These are phyloP conservation scores for Dryas octopetala DNA, from an alignment of 306 rosid species.

Conservation along the genomic window DNA sequence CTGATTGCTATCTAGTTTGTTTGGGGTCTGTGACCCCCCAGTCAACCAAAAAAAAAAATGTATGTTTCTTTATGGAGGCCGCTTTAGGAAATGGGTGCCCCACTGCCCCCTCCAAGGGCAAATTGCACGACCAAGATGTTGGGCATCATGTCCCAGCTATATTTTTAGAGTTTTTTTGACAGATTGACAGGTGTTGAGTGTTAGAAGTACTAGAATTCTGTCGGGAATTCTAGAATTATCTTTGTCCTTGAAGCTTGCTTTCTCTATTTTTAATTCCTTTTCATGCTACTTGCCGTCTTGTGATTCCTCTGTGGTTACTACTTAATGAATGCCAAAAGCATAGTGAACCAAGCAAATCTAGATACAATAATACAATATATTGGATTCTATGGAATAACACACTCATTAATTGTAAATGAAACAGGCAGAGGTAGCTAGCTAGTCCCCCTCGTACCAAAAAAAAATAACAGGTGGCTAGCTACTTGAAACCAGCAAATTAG, in stretches of 20 bases:
- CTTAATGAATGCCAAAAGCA: background rate
- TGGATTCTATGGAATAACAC: background rate
- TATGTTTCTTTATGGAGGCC: conserved; percentile 20
- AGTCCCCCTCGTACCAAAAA: too few relatives aligned
- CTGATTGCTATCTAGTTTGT: too few relatives aligned
- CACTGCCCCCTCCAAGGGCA: background rate
- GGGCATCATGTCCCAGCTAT: too few relatives aligned
- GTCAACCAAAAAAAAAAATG: too few relatives aligned
- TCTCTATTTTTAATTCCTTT: background rate
- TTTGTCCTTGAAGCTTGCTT: background rate
- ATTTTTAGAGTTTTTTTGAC: too few relatives aligned
- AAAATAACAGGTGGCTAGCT: too few relatives aligned
- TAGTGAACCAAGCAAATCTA: background rate
- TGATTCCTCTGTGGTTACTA: background rate
- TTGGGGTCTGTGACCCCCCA: too few relatives aligned
- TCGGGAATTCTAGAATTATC: too few relatives aligned
- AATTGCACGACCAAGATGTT: background rate
- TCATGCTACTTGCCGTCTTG: background rate
- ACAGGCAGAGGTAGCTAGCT: too few relatives aligned
- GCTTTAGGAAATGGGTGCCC: conserved; percentile 27
- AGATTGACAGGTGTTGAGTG: too few relatives aligned
- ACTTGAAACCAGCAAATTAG: conserved; percentile 14
- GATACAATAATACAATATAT: background rate
- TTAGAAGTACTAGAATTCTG: too few relatives aligned
- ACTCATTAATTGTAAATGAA: too few relatives aligned